Conservation (phyloP, 2,329 filamentous ascomycete genomes). For the Ilyonectria robusta region DNA sequence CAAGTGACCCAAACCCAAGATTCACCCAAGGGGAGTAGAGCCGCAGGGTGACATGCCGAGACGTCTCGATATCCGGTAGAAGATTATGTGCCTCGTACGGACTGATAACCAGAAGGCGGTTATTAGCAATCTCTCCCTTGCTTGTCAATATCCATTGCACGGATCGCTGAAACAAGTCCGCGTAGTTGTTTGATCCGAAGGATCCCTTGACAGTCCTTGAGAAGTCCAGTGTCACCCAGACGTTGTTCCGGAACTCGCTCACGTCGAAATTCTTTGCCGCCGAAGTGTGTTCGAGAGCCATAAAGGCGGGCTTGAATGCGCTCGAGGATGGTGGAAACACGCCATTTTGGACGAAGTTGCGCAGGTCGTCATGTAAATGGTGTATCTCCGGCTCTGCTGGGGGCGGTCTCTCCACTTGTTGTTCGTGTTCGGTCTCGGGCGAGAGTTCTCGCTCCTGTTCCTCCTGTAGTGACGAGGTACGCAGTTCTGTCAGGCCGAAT, state of each 20-base stretch:
- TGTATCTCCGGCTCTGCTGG: conserved; percentile 55
- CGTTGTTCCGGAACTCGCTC: conserved; percentile 22
- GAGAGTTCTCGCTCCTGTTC: conserved; percentile 79
- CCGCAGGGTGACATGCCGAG: conserved; percentile 59
- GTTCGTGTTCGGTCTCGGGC: conserved; percentile 74
- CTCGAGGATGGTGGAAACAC: not conserved
- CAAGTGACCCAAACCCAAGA: conserved; percentile 40
- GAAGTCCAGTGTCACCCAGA: conserved; percentile 42
- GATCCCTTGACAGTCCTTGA: conserved; percentile 16
- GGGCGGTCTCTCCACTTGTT: conserved; percentile 65
- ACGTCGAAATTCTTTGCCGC: conserved; percentile 36
- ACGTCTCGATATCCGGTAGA: conserved; percentile 54
- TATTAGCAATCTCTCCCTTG: not conserved
- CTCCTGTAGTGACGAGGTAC: conserved; percentile 62
- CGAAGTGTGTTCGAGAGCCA: conserved; percentile 28
- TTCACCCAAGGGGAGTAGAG: conserved; percentile 64
- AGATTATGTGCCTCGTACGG: conserved; percentile 72
- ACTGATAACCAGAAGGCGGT: conserved; percentile 58
- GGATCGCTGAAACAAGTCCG: conserved; percentile 41
- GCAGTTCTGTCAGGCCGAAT: conserved; percentile 31
- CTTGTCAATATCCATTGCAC: conserved; percentile 43
- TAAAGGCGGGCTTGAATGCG: conserved; percentile 36
- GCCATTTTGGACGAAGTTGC: conserved; percentile 16
- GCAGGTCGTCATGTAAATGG: conserved; percentile 59
- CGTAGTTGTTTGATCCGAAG: conserved; percentile 10